These are phyloP conservation scores for Eimeria necatrix DNA, from an alignment of 169 alveolate genomes.

Conservation along the genomic window DNA sequence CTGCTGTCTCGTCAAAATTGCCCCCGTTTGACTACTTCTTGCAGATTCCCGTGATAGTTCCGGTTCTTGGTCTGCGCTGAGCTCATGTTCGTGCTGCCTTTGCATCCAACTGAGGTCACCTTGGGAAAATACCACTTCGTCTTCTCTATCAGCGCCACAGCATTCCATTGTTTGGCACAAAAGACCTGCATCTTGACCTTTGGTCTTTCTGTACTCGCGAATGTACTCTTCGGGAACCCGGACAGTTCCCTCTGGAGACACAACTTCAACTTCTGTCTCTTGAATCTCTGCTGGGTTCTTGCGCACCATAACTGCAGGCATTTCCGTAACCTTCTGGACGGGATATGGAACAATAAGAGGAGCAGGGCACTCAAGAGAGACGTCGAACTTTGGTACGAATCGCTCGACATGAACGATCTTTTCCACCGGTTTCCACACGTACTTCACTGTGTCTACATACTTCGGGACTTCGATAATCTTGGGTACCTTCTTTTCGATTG, in stretches of 20 bases:
- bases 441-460: slow-evolving; percentile 89
- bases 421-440: slow-evolving; percentile 92
- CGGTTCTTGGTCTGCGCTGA: neutral
- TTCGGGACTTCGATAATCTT: slow-evolving; percentile 90
- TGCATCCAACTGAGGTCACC: slow-evolving; percentile 70
- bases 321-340: slow-evolving; percentile 89
- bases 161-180: slow-evolving; percentile 72
- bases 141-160: slow-evolving; percentile 73
- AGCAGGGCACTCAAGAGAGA: slow-evolving; percentile 91
- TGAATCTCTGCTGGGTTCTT: slow-evolving; percentile 84
- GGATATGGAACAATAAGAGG: slow-evolving; percentile 92
- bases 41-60: slow-evolving; percentile 1
- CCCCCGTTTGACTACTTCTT: slow-evolving; percentile 42
- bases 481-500: slow-evolving; percentile 92
- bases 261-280: slow-evolving; percentile 80
- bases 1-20: slow-evolving; percentile 36
- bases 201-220: slow-evolving; percentile 69
- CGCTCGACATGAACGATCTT: slow-evolving; percentile 90
- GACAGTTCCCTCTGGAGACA: slow-evolving; percentile 86
- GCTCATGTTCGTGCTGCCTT: neutral
- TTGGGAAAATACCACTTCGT: slow-evolving; percentile 59
- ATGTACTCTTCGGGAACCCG: slow-evolving; percentile 87
- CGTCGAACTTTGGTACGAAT: slow-evolving; percentile 92
- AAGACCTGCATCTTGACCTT: slow-evolving; percentile 52
- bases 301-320: slow-evolving; percentile 91